Evolutionary conservation across 1,284 basidiomycete species (phyloP).

Genomic region (Ustilago xerochloae): DNA sequence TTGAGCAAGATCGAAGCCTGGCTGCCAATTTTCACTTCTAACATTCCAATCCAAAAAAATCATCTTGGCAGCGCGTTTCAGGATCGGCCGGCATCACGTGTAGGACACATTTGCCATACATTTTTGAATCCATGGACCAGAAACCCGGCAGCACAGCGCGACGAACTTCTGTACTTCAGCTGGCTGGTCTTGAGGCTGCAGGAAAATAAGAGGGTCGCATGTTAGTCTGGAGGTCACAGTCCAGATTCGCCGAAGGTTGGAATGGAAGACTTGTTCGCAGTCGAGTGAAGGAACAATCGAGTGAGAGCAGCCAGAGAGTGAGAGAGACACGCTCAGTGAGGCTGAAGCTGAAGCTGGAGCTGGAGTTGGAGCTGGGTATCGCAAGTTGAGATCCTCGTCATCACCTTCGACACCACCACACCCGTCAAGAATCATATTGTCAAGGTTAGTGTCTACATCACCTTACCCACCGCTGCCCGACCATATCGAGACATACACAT

Average conservation of each 20-base stretch:
- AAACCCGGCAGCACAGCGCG: too few species aligned
- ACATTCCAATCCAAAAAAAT: not conserved
- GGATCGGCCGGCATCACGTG: too few species aligned
- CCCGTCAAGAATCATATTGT: slow-evolving; percentile 52
- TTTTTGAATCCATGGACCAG: too few species aligned
- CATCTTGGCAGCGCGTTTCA: not conserved
- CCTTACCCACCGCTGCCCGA: slow-evolving; percentile 3
- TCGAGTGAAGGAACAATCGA: too few species aligned
- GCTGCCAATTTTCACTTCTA: too few species aligned
- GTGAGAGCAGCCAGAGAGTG: too few species aligned
- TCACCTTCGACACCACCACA: slow-evolving; percentile 53
- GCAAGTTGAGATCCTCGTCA: slow-evolving; percentile 36
- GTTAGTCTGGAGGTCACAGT: slow-evolving; percentile 5
- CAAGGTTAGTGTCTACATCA: slow-evolving; percentile 42
- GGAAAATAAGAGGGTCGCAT: not conserved
- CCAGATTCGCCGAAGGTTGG: not conserved
- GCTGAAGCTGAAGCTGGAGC: not conserved
- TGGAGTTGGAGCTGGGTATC: slow-evolving; percentile 9
- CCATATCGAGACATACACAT: slow-evolving; percentile 6
- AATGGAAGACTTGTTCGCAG: not conserved
- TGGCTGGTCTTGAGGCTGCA: not conserved
- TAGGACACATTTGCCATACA: too few species aligned
- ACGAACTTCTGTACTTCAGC: too few species aligned
- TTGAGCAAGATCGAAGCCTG: too few species aligned
- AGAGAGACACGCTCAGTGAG: too few species aligned